These are phyloP conservation scores for Irpex rosettiformis DNA, from an alignment of 1,284 basidiomycete species.

Conservation along the genomic window DNA sequence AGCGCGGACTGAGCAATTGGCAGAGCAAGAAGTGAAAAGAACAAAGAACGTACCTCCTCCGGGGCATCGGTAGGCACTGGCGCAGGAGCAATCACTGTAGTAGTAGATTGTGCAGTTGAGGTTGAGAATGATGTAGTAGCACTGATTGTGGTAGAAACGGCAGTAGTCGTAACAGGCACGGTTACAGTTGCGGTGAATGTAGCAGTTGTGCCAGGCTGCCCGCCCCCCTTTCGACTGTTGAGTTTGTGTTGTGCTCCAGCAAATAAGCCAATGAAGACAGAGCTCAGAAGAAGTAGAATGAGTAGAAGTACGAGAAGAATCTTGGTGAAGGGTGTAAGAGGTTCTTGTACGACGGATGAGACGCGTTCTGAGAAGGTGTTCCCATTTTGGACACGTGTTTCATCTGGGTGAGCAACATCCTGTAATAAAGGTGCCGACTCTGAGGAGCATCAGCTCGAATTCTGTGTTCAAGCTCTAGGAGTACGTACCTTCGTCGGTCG, in stretches of 20 bases:
- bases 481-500: constrained; percentile 19
- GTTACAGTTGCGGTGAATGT: constrained; percentile 26
- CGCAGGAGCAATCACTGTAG: constrained; percentile 24
- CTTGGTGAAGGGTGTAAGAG: constrained; percentile 83
- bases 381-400: constrained; percentile 17
- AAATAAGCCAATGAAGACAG: constrained; percentile 91
- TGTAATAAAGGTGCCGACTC: constrained; percentile 30
- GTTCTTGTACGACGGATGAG: constrained; percentile 60
- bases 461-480: not conserved
- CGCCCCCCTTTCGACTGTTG: constrained; percentile 37
- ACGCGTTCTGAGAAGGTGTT: constrained; percentile 48
- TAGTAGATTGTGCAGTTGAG: constrained; percentile 30
- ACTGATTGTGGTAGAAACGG: constrained; percentile 22
- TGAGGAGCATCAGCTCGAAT: constrained; percentile 10
- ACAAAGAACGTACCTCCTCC: constrained; percentile 36
- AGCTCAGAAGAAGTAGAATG: constrained; percentile 76
- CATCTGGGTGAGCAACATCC: constrained; percentile 28
- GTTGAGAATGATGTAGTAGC: constrained; percentile 30
- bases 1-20: constrained; percentile 11
- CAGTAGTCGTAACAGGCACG: constrained; percentile 23
- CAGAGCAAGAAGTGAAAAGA: not conserved
- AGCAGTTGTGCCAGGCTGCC: constrained; percentile 22
- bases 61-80: constrained; percentile 45
- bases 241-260: constrained; percentile 81
- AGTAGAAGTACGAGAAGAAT: constrained; percentile 75